Evolutionary conservation across 2,329 filamentous ascomycete genomes (phyloP), one percentile per base, ranked within the genome.

Genomic region (Pseudogymnoascus sp.): DNA sequence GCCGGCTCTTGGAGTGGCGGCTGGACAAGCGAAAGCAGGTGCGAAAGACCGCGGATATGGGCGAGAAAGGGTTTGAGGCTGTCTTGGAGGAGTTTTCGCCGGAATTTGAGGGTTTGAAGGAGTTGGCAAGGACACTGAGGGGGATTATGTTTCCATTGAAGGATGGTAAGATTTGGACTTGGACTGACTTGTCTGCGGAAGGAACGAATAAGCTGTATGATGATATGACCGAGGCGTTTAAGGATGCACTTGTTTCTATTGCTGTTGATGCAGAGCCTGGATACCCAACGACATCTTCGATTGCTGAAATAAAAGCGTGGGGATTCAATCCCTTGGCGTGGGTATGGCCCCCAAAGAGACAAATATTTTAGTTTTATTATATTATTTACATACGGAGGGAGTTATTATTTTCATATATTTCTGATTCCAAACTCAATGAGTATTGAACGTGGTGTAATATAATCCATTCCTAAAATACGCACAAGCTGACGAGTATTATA

Each of bases 1-100:
- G 68, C 63, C 64, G 42, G 63, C 66, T 69, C 61, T 61, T 62
- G 23, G 59, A 64, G 64, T 71, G 69, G 69, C 66, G 63, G 18
- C 67, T 68, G 66, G 37, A 64, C 59, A 61, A 63, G 31, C 37
- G 64, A 36, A n/a, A 26, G 23, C 40, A 45, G 5, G 40, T 45
- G 18, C 40, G 40, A 18, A 45, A 45, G 18, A 45, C 40, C 4
- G 18, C 40, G 40, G 40, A 45, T 23, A 23, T 45, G 40, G 40
- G 40, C 12, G 40, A 45, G 18, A 21, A 45, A 14, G 40, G 40
- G 5, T 70, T 71, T 63, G 61, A 64, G 63, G 26, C 0, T 26
- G 66, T 69, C 60, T 40, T 69, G 64, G 40, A 31, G 3, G 68
- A 71, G 61, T 69, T 71, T 57, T 1, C 64, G 61, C 62, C 60